A percentile compares a stretch with the other conserved stretches of the same genome.
Conservation (phyloP, 805 yeast species). For the Ogataea parapolymorpha region DNA sequence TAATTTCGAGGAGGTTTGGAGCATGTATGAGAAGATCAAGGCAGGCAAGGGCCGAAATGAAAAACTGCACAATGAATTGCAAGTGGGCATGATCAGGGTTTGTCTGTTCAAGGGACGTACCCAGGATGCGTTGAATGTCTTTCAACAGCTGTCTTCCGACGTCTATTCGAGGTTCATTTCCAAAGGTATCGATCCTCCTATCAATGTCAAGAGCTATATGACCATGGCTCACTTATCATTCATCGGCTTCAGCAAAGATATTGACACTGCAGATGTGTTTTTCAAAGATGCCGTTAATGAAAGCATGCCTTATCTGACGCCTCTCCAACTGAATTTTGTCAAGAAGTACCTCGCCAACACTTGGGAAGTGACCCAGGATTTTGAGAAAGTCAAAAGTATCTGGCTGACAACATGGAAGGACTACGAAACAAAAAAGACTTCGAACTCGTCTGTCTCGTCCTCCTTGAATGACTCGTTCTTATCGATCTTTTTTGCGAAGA, state of each 20-base stretch:
- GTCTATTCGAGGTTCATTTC: constrained; percentile 37
- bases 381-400: constrained; percentile 53
- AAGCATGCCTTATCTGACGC: constrained; percentile 70
- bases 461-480: constrained; percentile 69
- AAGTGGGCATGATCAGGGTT: constrained; percentile 71
- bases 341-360: constrained; percentile 61
- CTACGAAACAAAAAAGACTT: constrained; percentile 48
- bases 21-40: constrained; percentile 44
- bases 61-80: constrained; percentile 44
- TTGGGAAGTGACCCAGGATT: constrained; percentile 53
- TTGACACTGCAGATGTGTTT: constrained; percentile 67
- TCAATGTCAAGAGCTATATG: constrained; percentile 47
- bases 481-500: constrained; percentile 60
- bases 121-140: constrained; percentile 60
- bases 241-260: constrained; percentile 73
- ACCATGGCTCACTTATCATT: constrained; percentile 75
- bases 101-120: constrained; percentile 64
- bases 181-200: constrained; percentile 32
- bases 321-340: constrained; percentile 70
- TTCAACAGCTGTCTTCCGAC: constrained; percentile 55
- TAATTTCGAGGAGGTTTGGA: constrained; percentile 56
- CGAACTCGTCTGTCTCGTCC: constrained; percentile 67
- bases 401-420: constrained; percentile 62
- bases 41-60: constrained; percentile 31
- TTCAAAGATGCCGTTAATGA: constrained; percentile 68